Percentiles rank a stretch among this genome's conserved stretches.
phyloP scores from a whole-genome alignment of 345 rosid species.

The Ceriops decandra region DNA sequence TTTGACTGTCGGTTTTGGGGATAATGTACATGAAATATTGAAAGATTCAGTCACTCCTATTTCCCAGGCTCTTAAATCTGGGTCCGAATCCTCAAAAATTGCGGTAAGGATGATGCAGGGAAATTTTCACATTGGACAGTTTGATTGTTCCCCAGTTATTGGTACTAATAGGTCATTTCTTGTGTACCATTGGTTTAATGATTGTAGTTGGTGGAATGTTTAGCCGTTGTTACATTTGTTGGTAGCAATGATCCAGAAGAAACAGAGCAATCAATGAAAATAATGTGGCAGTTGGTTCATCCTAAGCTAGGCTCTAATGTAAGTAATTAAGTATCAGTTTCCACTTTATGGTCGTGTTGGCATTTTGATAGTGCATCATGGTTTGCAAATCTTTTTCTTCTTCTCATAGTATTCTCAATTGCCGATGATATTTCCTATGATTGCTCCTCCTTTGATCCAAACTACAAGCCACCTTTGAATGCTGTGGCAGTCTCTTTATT shows the following conservation, averaged over 20 bases:
- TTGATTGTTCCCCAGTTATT: not conserved
- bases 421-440: no score
- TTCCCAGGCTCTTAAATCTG: slow-evolving; percentile 66
- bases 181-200: not conserved
- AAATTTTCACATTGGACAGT: not conserved
- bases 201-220: slow-evolving; percentile 66
- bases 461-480: no score
- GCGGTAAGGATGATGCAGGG: slow-evolving; percentile 38
- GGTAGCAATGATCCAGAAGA: slow-evolving; percentile 64
- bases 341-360: not conserved
- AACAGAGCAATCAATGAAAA: slow-evolving; percentile 77
- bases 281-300: slow-evolving; percentile 85
- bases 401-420: not conserved
- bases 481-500: no score
- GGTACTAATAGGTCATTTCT: not conserved
- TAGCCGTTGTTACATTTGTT: slow-evolving; percentile 80
- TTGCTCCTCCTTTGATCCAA: no score
- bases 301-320: slow-evolving; percentile 88
- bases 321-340: slow-evolving; percentile 35
- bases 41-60: slow-evolving; percentile 60
- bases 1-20: slow-evolving; percentile 68
- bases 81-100: slow-evolving; percentile 45
- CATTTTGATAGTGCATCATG: not conserved
- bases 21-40: slow-evolving; percentile 56
- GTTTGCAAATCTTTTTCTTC: not conserved